Evolutionary conservation across 805 yeast genomes (phyloP).

Genomic region (Candida tallmaniae): DNA sequence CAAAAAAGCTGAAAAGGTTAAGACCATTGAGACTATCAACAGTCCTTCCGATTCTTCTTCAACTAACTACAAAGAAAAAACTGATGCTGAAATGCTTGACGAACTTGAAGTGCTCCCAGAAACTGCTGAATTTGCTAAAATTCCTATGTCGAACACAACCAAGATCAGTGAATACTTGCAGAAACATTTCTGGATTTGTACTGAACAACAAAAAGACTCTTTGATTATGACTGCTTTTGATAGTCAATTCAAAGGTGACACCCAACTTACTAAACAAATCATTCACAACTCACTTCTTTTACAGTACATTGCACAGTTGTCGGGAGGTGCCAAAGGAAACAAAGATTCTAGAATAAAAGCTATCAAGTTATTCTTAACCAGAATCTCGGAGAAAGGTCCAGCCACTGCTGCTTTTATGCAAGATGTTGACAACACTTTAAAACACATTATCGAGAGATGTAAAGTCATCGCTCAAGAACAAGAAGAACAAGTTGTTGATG

Average conservation of each 20-base stretch:
- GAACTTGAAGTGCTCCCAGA: conserved; percentile 56
- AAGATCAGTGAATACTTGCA: conserved; percentile 49
- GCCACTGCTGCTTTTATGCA: conserved; percentile 66
- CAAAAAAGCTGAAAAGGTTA: conserved; percentile 19
- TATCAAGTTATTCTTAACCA: conserved; percentile 63
- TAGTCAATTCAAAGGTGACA: conserved; percentile 60
- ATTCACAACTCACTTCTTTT: conserved; percentile 76
- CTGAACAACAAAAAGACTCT: conserved; percentile 85
- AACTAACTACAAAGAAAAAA: conserved; percentile 2
- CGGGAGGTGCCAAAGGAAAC: conserved; percentile 25
- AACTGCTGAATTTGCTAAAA: conserved; percentile 60
- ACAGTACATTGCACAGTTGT: conserved; percentile 58
- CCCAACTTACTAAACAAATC: conserved; percentile 52
- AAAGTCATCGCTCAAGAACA: conserved; percentile 55
- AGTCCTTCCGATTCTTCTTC: neutral
- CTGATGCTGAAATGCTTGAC: conserved; percentile 33
- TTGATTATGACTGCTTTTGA: conserved; percentile 92
- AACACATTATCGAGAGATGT: conserved; percentile 76
- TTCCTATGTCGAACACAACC: conserved; percentile 46
- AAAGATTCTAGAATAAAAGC: conserved; percentile 35
- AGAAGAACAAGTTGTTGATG: conserved; percentile 26
- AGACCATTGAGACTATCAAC: conserved; percentile 25
- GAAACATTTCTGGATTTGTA: conserved; percentile 63
- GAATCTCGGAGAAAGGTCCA: conserved; percentile 49
- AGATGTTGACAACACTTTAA: conserved; percentile 69